Conservation (phyloP, 1,139 yeast genomes). For the Saccharomyces hybrid region DNA sequence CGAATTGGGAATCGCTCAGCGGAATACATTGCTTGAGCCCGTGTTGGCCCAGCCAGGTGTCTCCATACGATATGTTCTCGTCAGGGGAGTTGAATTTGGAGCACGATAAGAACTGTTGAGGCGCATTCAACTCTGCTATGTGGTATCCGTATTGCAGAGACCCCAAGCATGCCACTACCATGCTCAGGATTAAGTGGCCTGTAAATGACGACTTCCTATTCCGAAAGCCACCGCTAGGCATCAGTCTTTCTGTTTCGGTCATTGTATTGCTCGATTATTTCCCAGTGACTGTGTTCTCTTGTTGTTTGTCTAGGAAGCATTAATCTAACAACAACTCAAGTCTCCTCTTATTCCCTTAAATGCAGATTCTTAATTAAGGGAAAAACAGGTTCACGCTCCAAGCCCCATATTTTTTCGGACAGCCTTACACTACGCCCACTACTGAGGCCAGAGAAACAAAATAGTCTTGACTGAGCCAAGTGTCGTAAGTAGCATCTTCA, state of each 20-base stretch:
- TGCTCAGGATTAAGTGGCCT: conserved; percentile 26
- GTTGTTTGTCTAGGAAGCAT: not conserved
- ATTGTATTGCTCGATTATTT: not conserved
- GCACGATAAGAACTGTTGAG: conserved; percentile 57
- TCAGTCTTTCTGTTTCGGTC: not conserved
- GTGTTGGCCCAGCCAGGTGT: conserved; percentile 24
- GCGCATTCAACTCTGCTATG: conserved; percentile 82
- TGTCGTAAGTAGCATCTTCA: not conserved
- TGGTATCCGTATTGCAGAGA: conserved; percentile 88
- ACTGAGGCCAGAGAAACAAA: not conserved
- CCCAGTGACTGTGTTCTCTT: not conserved
- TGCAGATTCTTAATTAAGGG: not conserved
- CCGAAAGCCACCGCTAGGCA: conserved; percentile 4
- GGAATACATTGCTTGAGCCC: conserved; percentile 46
- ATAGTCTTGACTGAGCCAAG: too few relatives aligned
- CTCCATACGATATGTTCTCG: conserved; percentile 20
- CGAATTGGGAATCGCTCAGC: conserved; percentile 57
- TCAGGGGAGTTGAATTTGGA: conserved; percentile 16
- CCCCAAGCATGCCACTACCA: conserved; percentile 52
- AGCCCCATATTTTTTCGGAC: not conserved
- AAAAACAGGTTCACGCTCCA: not conserved
- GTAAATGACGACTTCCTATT: conserved; percentile 10
- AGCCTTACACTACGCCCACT: not conserved
- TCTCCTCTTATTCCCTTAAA: not conserved
- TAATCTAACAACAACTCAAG: not conserved